Conservation (phyloP, 2,329 filamentous ascomycete genomes). For the Waltergamsia citrina region DNA sequence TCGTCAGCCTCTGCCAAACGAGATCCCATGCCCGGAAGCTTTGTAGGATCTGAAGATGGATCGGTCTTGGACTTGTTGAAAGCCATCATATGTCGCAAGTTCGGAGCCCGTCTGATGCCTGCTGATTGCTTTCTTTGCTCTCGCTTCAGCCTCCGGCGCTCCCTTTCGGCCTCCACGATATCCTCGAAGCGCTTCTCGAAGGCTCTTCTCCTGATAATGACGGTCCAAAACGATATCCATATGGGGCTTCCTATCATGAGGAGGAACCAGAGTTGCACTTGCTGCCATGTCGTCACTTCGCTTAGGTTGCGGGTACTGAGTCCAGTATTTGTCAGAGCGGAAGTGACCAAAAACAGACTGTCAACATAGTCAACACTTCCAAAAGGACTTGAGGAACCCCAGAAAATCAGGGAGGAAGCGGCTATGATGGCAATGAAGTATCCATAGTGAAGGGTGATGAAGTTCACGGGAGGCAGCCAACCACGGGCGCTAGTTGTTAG, state of each 20-base stretch:
- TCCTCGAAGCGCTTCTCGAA: conserved; percentile 53
- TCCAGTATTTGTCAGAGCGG: conserved; percentile 56
- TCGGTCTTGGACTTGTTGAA: conserved; percentile 1
- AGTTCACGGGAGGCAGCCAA: conserved; percentile 39
- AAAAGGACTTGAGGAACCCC: conserved; percentile 40
- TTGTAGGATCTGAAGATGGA: not conserved
- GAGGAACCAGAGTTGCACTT: conserved; percentile 53
- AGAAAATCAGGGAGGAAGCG: conserved; percentile 51
- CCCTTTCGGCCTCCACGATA: conserved; percentile 33
- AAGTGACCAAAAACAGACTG: conserved; percentile 56
- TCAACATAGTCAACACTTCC: conserved; percentile 50
- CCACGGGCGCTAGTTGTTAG: not conserved
- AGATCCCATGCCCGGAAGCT: not conserved
- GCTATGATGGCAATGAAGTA: conserved; percentile 53
- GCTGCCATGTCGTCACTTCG: conserved; percentile 57
- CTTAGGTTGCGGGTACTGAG: conserved; percentile 60
- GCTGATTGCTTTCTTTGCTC: conserved; percentile 14
- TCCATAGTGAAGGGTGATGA: conserved; percentile 55
- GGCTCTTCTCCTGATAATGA: conserved; percentile 47
- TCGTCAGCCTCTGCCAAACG: not conserved
- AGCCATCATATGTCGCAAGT: conserved; percentile 3
- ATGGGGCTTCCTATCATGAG: conserved; percentile 58
- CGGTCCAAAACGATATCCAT: conserved; percentile 57
- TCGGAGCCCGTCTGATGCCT: conserved; percentile 5
- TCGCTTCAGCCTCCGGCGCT: conserved; percentile 18